Evolutionary conservation across 73 alveolate genomes (phyloP), one percentile per base, ranked within the genome.

Genomic region (Paramecium pentaurelia): DNA sequence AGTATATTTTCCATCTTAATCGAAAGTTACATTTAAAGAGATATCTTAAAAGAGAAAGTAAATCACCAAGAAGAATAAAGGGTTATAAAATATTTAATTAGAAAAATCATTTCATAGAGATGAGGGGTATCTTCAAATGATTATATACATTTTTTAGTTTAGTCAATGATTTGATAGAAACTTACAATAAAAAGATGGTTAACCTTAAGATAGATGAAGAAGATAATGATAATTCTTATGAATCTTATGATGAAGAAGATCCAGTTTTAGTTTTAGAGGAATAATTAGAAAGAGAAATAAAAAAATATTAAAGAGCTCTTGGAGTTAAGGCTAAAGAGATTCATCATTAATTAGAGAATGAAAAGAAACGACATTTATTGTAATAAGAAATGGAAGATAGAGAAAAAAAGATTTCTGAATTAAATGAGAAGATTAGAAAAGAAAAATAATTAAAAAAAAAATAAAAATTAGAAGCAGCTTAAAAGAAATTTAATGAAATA

Each of bases 181-280:
- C 68, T 10, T 75, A 75, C 22, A 38, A 75, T 36, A 75, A 42
- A 38, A 75, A 75, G 60, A 75, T 75, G 88, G 70, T 42, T 6
- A 36, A 68, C 28, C 22, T 68, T 3, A 54, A 5, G 25, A 64
- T 64, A 11, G 7, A 64, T 8, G 88, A 38, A 38, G 88, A 75
- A 16, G 68, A 37, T 1, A 38, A 34, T 34, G 68, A n/a, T 22
- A 16, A 75, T 38, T 75, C 88, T 12, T 75, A 75, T 42, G 58
- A 38, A 42, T 75, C 88, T 8, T 75, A 4, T 75, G 88, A 75
- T 75, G 88, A 75, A 75, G 60, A 75, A 22, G 88, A 75, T 75
- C 88, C 88, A n/a, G n/a, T 75, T 75, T 7, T 75, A 4, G 88
- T 75, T n/a, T 42, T 75, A 42, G 88, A 75, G 68, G 60, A 75